phyloP scores from a whole-genome alignment of 2,329 filamentous ascomycete genomes.

The Ophiosphaerella herpotricha region DNA sequence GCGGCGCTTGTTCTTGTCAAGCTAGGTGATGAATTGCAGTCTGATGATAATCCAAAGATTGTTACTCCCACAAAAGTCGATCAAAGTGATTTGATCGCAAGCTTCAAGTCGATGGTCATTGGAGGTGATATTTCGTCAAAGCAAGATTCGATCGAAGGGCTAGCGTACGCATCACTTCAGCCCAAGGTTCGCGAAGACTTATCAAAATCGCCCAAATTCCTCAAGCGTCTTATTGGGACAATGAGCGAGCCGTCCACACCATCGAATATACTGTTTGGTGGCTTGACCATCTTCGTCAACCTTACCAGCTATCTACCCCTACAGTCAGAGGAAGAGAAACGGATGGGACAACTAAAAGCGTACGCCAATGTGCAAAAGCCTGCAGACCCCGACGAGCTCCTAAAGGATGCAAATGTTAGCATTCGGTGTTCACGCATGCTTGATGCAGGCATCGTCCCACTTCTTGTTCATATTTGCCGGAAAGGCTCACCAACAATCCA shows the following conservation, averaged over 20 bases:
- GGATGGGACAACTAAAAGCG: slow-evolving; percentile 87
- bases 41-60: slow-evolving; percentile 36
- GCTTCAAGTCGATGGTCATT: slow-evolving; percentile 68
- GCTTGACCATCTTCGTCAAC: slow-evolving; percentile 82
- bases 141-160: slow-evolving; percentile 80
- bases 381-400: slow-evolving; percentile 66
- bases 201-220: slow-evolving; percentile 67
- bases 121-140: slow-evolving; percentile 61
- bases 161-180: slow-evolving; percentile 89
- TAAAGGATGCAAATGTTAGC: slow-evolving; percentile 76
- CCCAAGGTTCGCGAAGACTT: slow-evolving; percentile 83
- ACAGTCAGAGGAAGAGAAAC: slow-evolving; percentile 87
- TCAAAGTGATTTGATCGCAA: slow-evolving; percentile 57
- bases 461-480: slow-evolving; percentile 77
- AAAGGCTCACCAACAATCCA: slow-evolving; percentile 72
- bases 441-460: slow-evolving; percentile 74
- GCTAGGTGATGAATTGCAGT: slow-evolving; percentile 49
- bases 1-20: slow-evolving; percentile 62
- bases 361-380: slow-evolving; percentile 84
- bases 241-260: slow-evolving; percentile 51
- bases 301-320: slow-evolving; percentile 78
- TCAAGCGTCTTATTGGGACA: slow-evolving; percentile 70
- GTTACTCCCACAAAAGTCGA: slow-evolving; percentile 39
- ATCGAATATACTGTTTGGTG: slow-evolving; percentile 76
- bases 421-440: slow-evolving; percentile 78